These are phyloP conservation scores for Sphenostylis stenocarpa DNA, from an alignment of 306 rosid genomes.

Conservation along the genomic window DNA sequence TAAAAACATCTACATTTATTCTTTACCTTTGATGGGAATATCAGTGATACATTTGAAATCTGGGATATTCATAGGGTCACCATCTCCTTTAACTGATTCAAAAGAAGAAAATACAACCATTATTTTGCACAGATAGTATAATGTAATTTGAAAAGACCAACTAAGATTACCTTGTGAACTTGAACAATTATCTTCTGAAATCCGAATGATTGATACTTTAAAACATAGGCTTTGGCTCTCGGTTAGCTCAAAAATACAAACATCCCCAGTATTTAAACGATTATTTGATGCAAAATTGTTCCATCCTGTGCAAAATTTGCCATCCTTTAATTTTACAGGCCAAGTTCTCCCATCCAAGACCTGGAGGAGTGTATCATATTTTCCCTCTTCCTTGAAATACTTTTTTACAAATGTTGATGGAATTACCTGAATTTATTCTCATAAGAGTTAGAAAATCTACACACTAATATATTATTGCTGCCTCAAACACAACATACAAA, in stretches of 20 bases:
- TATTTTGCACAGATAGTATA: neutral
- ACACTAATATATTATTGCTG: neutral
- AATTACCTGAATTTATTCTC: neutral
- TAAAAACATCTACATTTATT: neutral
- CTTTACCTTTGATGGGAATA: neutral
- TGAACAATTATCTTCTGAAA: neutral
- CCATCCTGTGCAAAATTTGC: constrained; percentile 31
- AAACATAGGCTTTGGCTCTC: neutral
- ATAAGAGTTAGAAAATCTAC: neutral
- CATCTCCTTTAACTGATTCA: neutral
- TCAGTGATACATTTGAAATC: neutral
- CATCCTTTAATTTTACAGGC: neutral
- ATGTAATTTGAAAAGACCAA: neutral
- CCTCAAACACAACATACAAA: neutral
- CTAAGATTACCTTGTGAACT: neutral
- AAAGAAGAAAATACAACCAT: neutral
- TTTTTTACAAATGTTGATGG: neutral
- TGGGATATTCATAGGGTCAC: neutral
- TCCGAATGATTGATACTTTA: neutral
- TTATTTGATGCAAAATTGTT: constrained; percentile 18
- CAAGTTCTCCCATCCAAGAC: constrained; percentile 5
- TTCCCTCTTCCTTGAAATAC: neutral
- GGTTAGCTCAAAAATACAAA: constrained; percentile 7
- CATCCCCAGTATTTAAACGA: constrained; percentile 15
- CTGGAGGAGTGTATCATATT: neutral